Evolutionary conservation across 257 asterid species (phyloP).

Genomic region (Plantago major): DNA sequence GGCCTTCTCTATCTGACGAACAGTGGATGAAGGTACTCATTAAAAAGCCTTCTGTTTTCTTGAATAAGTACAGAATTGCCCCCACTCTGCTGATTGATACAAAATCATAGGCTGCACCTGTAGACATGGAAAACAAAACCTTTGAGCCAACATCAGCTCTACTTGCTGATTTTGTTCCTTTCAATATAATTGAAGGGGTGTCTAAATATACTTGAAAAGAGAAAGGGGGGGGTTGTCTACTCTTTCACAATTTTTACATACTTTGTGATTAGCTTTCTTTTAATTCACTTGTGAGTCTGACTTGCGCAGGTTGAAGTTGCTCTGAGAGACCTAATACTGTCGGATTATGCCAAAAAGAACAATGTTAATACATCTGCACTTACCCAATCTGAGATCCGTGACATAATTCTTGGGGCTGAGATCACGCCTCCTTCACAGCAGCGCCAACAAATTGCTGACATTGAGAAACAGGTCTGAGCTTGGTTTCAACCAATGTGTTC

Average conservation of each 20-base stretch:
- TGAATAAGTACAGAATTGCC: too few relatives aligned
- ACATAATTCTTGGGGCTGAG: constrained; percentile 97
- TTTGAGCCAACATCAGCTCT: too few relatives aligned
- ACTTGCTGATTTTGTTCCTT: too few relatives aligned
- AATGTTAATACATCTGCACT: constrained; percentile 94
- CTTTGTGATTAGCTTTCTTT: not conserved
- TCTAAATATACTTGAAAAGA: too few relatives aligned
- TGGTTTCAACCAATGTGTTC: not conserved
- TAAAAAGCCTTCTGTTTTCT: too few relatives aligned
- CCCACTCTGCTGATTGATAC: too few relatives aligned
- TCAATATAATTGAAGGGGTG: too few relatives aligned
- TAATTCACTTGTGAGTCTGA: constrained; percentile 6
- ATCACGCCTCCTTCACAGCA: constrained; percentile 99
- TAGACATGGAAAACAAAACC: too few relatives aligned
- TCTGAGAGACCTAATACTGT: constrained; percentile 86
- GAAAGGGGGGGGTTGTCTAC: too few relatives aligned
- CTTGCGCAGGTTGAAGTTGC: constrained; percentile 89
- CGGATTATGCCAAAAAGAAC: constrained; percentile 98
- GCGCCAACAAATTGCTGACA: constrained; percentile 94
- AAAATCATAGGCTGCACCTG: too few relatives aligned
- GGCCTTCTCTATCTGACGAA: constrained; percentile 95
- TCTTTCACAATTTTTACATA: not conserved
- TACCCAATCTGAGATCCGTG: constrained; percentile 96
- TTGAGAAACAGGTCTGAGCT: constrained; percentile 74
- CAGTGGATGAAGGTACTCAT: constrained; percentile 89